These are phyloP conservation scores for Penicillium griseofulvum DNA, from an alignment of 2,329 filamentous ascomycete genomes.

Conservation along the genomic window DNA sequence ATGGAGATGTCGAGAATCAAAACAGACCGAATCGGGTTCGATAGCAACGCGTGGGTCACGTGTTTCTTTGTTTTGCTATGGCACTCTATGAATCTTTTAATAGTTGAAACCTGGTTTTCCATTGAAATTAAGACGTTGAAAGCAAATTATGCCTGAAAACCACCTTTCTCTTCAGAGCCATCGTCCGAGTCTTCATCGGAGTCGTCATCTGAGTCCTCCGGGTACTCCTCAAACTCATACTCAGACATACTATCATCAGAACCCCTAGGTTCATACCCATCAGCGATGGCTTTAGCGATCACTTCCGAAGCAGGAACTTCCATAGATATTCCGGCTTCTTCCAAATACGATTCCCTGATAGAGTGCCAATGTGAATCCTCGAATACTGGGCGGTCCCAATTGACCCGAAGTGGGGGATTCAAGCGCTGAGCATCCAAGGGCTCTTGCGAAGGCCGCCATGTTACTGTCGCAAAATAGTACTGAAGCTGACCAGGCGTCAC, in stretches of 20 bases:
- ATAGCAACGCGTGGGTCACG: constrained; percentile 18
- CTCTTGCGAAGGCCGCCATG: constrained; percentile 27
- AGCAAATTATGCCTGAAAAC: neutral
- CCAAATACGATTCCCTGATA: neutral
- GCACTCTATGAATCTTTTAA: neutral
- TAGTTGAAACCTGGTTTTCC: neutral
- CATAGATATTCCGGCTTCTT: neutral
- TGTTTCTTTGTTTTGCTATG: neutral
- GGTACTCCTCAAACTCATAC: neutral
- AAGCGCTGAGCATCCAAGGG: neutral
- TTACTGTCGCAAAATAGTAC: constrained; percentile 46
- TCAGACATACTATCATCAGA: neutral
- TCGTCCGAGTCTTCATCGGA: neutral
- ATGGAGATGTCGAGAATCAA: constrained; percentile 24
- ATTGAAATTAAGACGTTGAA: neutral
- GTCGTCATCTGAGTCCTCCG: neutral
- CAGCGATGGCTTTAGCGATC: neutral
- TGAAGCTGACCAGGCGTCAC: constrained; percentile 39
- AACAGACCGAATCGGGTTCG: constrained; percentile 22
- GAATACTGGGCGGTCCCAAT: constrained; percentile 1
- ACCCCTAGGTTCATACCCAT: neutral
- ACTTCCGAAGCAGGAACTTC: neutral
- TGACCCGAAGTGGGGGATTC: neutral
- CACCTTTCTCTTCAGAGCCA: neutral
- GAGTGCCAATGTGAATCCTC: neutral